Base-by-base conservation (phyloP, 2,329 filamentous ascomycete species). In the Microcyclospora pomicola region DNA sequence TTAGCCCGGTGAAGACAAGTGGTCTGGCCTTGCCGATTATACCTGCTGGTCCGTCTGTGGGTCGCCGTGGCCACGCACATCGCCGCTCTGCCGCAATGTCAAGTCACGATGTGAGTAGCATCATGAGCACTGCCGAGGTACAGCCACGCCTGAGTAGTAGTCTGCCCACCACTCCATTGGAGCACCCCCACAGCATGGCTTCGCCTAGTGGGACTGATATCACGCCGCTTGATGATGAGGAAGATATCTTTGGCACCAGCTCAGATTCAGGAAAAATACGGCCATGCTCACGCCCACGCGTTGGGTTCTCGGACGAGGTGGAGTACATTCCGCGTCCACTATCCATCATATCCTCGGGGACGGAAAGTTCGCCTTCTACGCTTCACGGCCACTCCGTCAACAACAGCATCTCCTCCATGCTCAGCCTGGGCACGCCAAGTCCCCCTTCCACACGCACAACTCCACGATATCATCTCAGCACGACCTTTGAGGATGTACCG, bases 271-370 rank as follows among this genome's bases (percentile, higher is more conserved):
- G 5, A 13, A 6, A 51, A 40, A 55, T 36, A 40, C 55, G 57
- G 43, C 59, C 59, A 33, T 56, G 53, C 59, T 68, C 70, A 3
- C 72, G 77, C 42, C 72, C 77, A 31, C 70, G 81, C 10, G 85
- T 93, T 33, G 82, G 81, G 1, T 93, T 93, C 53, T 85, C 82
- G 1, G 85, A 92, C 45, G 82, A 75, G 9, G 68, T 92, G 19
- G 83, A 92, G 57, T 86, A 82, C 45, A 87, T 87, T 49, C 81
- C 81, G 14, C 30, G 30, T n/a, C 86, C 87, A 0, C 62, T 92
- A 13, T 94, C 87, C 2, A 67, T 87, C 14, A 77, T 92, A 11
- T 93, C 85, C 1, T 87, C 78, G 14, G 85, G 91, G 55, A 85
- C 83, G 0, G 80, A 84, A 33, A 86, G 79, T 53, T 91, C 81